Evolutionary conservation across 2,329 filamentous ascomycete genomes (phyloP), one percentile per base, ranked within the genome.

Genomic region (Beauveria pseudobassiana): DNA sequence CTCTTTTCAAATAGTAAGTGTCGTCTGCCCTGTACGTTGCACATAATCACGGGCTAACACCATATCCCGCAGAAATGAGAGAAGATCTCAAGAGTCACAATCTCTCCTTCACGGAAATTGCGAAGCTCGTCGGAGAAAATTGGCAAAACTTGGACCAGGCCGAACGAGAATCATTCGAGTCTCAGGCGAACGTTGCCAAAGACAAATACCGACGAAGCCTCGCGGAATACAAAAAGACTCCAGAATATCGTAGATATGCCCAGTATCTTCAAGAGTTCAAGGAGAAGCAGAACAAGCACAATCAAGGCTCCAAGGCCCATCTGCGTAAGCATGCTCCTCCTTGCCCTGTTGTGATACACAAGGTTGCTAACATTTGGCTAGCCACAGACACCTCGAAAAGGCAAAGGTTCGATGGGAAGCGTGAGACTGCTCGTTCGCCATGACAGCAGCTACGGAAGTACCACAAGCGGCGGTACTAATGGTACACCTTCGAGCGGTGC

Each of bases 1-100:
- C 82, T 93, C 18, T 95, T 95, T 69, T 93, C 90, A 0, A 93
- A 93, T 68, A 90, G 88, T 90, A 74, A 77, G 87, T 80, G 38
- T 7, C 56, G 18, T 34, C 46, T 9, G 9, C 38, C 34, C 59
- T 38, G 14, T 12, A 16, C 46, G n/a, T 45, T 34, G 40, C 46
- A 38, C 59, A 28, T 56, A 30, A 42, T 5, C 14, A 2, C 24
- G 7, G 28, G 20, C 34, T 46, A 34, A 12, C 8, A 9, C 16
- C 22, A 10, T 18, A 24, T 14, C 10, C 2, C 10, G 0, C 65
- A 90, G 87, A 89, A 74, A 88, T 91, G 74, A 84, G 90, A 67
- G 90, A 93, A 67, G 85, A 89, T 24, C 75, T 93, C 26, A 91
- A 90, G 70, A 88, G 86, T 3, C 86, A 89, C 63, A 89, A 88